A percentile compares a stretch with the other conserved stretches of the same genome.
phyloP scores from a whole-genome alignment of 805 yeast species.

The Aciculoconidium aculeatum region DNA sequence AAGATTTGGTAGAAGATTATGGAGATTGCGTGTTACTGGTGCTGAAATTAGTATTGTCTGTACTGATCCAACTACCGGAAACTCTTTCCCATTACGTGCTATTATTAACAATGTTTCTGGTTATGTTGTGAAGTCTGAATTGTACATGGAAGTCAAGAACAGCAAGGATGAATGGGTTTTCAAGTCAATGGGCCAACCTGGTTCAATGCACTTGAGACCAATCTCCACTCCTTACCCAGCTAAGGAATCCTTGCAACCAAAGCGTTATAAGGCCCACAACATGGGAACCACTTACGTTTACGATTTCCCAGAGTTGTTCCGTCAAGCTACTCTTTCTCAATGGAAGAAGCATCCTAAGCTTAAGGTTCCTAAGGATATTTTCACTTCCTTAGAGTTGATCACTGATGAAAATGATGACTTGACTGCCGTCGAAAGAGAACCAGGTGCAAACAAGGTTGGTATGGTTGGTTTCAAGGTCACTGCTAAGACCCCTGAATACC shows the following conservation, averaged over 20 bases:
- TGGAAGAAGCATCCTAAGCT: conserved; percentile 68
- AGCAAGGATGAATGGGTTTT: conserved; percentile 94
- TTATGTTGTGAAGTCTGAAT: conserved; percentile 91
- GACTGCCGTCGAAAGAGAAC: conserved; percentile 88
- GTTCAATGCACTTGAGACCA: conserved; percentile 95
- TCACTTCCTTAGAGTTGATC: conserved; percentile 77
- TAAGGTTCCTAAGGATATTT: conserved; percentile 70
- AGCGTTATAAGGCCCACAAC: conserved; percentile 95
- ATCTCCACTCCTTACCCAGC: conserved; percentile 96
- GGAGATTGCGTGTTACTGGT: conserved; percentile 94
- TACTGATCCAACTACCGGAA: conserved; percentile 80
- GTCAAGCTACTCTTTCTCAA: conserved; percentile 78
- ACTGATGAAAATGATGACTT: conserved; percentile 73
- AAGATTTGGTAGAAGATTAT: conserved; percentile 92
- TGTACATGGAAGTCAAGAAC: conserved; percentile 91
- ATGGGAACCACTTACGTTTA: conserved; percentile 98
- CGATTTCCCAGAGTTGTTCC: conserved; percentile 98
- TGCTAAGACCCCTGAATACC: conserved; percentile 95
- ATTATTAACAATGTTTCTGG: conserved; percentile 95
- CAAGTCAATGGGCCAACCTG: conserved; percentile 91
- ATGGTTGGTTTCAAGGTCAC: conserved; percentile 94
- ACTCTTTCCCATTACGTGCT: conserved; percentile 94
- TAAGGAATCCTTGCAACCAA: conserved; percentile 96
- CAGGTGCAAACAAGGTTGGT: conserved; percentile 94
- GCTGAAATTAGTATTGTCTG: conserved; percentile 97